Conservation (phyloP, 352 stramenopile genomes). For the Phytophthora nicotianae region DNA sequence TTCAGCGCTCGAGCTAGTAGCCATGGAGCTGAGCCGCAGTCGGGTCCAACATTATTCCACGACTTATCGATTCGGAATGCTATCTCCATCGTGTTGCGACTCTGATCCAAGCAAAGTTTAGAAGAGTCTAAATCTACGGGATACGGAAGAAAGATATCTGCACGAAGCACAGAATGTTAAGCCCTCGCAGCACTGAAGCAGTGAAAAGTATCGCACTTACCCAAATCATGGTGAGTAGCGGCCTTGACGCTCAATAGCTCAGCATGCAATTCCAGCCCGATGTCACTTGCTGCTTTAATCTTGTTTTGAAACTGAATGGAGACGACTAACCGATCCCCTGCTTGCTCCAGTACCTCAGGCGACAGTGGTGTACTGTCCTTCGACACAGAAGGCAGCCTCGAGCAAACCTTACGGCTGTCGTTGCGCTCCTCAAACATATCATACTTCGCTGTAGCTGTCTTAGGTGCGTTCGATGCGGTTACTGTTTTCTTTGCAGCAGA, state of each 20-base stretch:
- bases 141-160: constrained; percentile 71
- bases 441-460: constrained; percentile 39
- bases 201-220: constrained; percentile 29
- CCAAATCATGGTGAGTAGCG: constrained; percentile 51
- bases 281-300: constrained; percentile 32
- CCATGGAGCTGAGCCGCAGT: constrained; percentile 73
- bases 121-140: constrained; percentile 46
- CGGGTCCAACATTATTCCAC: constrained; percentile 46
- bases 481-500: constrained; percentile 4
- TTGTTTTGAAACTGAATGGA: constrained; percentile 47
- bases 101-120: constrained; percentile 42
- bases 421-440: constrained; percentile 50
- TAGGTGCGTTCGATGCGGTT: constrained; percentile 10
- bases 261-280: constrained; percentile 56
- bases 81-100: constrained; percentile 46
- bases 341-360: constrained; percentile 40
- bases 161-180: constrained; percentile 3
- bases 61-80: constrained; percentile 52
- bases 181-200: background rate
- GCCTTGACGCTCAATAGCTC: constrained; percentile 60
- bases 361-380: constrained; percentile 53
- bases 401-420: constrained; percentile 28
- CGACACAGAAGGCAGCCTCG: constrained; percentile 37
- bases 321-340: constrained; percentile 41
- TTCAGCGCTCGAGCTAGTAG: constrained; percentile 59